Conservation (phyloP, 2,329 filamentous ascomycete genomes). For the Fusarium sulawesiense region DNA sequence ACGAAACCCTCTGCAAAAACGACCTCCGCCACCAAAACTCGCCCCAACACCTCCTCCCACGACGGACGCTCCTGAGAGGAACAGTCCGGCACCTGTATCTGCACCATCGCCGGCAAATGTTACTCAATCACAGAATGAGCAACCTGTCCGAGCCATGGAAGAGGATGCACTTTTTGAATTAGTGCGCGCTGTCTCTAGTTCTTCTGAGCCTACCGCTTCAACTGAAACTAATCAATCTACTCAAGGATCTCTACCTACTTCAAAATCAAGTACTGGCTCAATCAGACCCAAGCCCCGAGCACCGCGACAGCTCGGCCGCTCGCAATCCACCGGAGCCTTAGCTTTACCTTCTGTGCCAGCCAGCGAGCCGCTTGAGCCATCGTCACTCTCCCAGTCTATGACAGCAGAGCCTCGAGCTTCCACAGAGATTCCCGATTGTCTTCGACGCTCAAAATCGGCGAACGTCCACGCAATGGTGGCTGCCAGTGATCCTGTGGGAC, state of each 20-base stretch:
- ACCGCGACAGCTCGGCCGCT: conserved; percentile 49
- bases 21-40: conserved; percentile 40
- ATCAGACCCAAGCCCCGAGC: conserved; percentile 30
- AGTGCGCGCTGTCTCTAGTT: conserved; percentile 35
- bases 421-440: conserved; percentile 52
- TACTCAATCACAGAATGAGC: conserved; percentile 15
- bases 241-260: conserved; percentile 29
- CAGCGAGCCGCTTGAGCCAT: conserved; percentile 63
- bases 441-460: conserved; percentile 54
- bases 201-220: conserved; percentile 35
- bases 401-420: conserved; percentile 33
- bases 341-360: conserved; percentile 54
- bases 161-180: conserved; percentile 36
- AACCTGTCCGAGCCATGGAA: conserved; percentile 15
- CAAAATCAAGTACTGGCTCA: conserved; percentile 19
- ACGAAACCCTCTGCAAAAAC: conserved; percentile 37
- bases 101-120: conserved; percentile 20
- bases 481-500: conserved; percentile 60
- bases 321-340: conserved; percentile 54
- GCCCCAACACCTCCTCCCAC: conserved; percentile 55
- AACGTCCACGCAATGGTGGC: conserved; percentile 54
- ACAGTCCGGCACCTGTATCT: conserved; percentile 44
- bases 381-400: conserved; percentile 51
- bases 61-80: conserved; percentile 52
- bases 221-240: conserved; percentile 33